phyloP scores from a whole-genome alignment of 495 filamentous ascomycete genomes.

The Aspergillus nidulans region DNA sequence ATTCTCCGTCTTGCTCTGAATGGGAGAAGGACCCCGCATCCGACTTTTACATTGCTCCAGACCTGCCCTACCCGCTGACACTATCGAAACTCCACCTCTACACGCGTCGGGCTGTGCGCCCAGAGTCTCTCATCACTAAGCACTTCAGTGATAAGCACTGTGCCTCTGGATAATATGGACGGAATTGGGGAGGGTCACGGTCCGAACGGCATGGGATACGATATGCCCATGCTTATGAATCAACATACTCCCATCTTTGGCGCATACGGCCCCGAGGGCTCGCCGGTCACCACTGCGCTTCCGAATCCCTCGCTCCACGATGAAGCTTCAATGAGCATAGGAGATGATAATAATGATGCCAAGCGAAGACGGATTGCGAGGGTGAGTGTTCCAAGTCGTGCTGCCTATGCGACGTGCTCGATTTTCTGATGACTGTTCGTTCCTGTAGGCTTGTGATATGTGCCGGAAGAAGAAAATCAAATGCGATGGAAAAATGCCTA shows the following conservation, averaged over 20 bases:
- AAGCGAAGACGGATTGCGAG: conserved; percentile 92
- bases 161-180: conserved; percentile 31
- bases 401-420: background rate
- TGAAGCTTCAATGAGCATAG: conserved; percentile 36
- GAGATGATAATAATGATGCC: conserved; percentile 67
- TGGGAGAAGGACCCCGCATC: conserved; percentile 20
- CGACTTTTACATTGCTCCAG: conserved; percentile 8
- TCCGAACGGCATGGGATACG: conserved; percentile 38
- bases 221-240: conserved; percentile 46
- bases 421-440: conserved; percentile 3
- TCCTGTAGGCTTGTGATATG: conserved; percentile 87
- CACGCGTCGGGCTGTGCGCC: conserved; percentile 3
- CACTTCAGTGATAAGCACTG: background rate
- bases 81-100: conserved; percentile 17
- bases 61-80: conserved; percentile 15
- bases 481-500: conserved; percentile 93
- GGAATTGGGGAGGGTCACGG: conserved; percentile 36
- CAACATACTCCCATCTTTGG: conserved; percentile 71
- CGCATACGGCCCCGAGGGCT: conserved; percentile 55
- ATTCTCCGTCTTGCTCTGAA: background rate
- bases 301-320: conserved; percentile 61
- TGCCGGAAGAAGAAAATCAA: conserved; percentile 99
- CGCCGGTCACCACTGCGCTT: conserved; percentile 55
- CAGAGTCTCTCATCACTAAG: background rate
- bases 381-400: conserved; percentile 45